A percentile compares a stretch with the other conserved stretches of the same genome.
Evolutionary conservation across 2,329 filamentous ascomycete genomes (phyloP).

Genomic region (Colletotrichum lupini): DNA sequence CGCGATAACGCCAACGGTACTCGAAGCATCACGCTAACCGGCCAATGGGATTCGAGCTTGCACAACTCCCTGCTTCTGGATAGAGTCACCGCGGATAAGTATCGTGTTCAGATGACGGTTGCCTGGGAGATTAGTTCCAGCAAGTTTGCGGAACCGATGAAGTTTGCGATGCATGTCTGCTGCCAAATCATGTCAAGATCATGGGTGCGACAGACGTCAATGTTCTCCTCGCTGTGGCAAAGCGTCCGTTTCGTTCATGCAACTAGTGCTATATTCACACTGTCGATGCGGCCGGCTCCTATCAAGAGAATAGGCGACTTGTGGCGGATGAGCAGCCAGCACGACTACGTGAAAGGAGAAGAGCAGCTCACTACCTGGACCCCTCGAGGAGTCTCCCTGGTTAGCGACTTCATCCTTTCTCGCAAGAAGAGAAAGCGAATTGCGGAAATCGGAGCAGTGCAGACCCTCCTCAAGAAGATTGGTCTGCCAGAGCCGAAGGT

Average conservation of each 20-base stretch:
- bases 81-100: slow-evolving; percentile 90
- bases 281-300: slow-evolving; percentile 86
- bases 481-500: slow-evolving; percentile 56
- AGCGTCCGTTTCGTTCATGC: slow-evolving; percentile 88
- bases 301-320: slow-evolving; percentile 93
- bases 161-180: slow-evolving; percentile 82
- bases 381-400: slow-evolving; percentile 87
- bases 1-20: slow-evolving; percentile 92
- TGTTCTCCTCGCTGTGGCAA: slow-evolving; percentile 90
- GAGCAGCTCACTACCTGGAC: slow-evolving; percentile 87
- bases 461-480: slow-evolving; percentile 72
- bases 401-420: slow-evolving; percentile 85
- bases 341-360: slow-evolving; percentile 97
- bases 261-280: slow-evolving; percentile 85
- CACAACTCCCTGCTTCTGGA: slow-evolving; percentile 95
- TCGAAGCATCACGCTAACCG: slow-evolving; percentile 84
- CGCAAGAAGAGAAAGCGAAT: slow-evolving; percentile 79
- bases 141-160: slow-evolving; percentile 88
- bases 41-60: slow-evolving; percentile 96
- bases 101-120: slow-evolving; percentile 88
- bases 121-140: slow-evolving; percentile 87
- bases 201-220: slow-evolving; percentile 86
- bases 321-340: slow-evolving; percentile 95
- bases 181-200: slow-evolving; percentile 86
- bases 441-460: slow-evolving; percentile 82